Evolutionary conservation across 345 rosid genomes (phyloP), one percentile per base, ranked within the genome.

Genomic region (Hibiscus syriacus): DNA sequence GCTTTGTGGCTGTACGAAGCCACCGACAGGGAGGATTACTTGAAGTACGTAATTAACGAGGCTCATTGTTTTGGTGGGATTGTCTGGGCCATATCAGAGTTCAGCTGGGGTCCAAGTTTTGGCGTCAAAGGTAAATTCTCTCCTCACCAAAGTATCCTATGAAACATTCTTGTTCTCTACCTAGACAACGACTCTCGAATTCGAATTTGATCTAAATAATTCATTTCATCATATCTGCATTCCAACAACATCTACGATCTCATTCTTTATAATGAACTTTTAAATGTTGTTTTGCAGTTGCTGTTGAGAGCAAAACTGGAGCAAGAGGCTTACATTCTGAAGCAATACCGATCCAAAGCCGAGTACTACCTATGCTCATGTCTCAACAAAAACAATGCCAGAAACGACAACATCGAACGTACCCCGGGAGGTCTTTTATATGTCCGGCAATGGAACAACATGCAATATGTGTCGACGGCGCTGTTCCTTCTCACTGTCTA

Each of bases 61-160:
- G 92, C 96, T 48, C 66, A n/a, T 34, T 68, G 46, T 41, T 79
- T 91, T 67, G 99, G 99, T 30, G 98, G 98, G 25, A 80, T 82
- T 73, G 85, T 87, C 36, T 94, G 98, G 97, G 87, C 96, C 73
- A 89, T 94, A 36, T 73, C 95, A 0, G 98, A 94, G 74, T 94
- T 94, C 75, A 94, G 99, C 75, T 94, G 99, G 99, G 99, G 91
- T 94, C 71, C 99, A 94, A 62, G 50, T 91, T 62, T 71, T 87
- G 29, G 91, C 92, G 49, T 85, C 97, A 25, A 83, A 81, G 98
- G 97, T 90, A 77, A 72, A 2, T 17, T 39, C 29, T 48, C 8
- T 20, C 7, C 6, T 55, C 19, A n/a, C n/a, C n/a, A n/a, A n/a
- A n/a, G n/a, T n/a, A n/a, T n/a, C n/a, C n/a, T n/a, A n/a, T n/a